These are phyloP conservation scores for Licmophora abbreviata DNA, from an alignment of 108 stramenopile species.

Conservation along the genomic window DNA sequence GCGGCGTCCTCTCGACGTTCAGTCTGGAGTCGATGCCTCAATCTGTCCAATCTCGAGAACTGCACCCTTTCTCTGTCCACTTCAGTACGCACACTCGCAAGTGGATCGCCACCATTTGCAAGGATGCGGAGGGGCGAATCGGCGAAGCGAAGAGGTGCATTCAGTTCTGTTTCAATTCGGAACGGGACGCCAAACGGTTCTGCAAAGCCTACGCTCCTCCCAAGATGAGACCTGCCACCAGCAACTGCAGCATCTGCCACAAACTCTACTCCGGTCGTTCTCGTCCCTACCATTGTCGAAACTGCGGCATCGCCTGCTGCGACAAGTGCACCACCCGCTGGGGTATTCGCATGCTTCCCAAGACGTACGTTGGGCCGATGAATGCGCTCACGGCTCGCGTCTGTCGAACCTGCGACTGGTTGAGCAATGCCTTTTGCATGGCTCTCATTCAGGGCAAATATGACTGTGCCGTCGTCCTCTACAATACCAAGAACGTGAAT, in stretches of 20 bases:
- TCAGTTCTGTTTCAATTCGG: conserved; percentile 26
- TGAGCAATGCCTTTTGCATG: conserved; percentile 59
- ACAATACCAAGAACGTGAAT: conserved; percentile 68
- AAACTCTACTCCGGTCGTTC: conserved; percentile 1
- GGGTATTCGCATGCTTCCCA: conserved; percentile 52
- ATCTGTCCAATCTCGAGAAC: conserved; percentile 14
- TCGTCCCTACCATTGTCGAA: conserved; percentile 30
- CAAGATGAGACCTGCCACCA: conserved; percentile 17
- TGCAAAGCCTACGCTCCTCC: conserved; percentile 42
- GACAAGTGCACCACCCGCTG: conserved; percentile 41
- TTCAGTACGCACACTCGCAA: conserved; percentile 18
- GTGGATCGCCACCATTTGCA: conserved; percentile 24
- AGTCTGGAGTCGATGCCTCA: conserved; percentile 13
- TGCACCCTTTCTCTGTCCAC: conserved; percentile 28
- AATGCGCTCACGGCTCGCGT: conserved; percentile 30
- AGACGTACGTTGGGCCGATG: conserved; percentile 43
- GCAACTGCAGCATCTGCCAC: conserved; percentile 17
- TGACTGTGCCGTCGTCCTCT: conserved; percentile 34
- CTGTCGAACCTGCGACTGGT: conserved; percentile 54
- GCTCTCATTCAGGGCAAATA: conserved; percentile 55
- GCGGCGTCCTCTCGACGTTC: conserved; percentile 20
- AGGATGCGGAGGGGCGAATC: not conserved
- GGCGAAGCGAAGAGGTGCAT: not conserved
- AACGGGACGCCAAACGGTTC: conserved; percentile 30
- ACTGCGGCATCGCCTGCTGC: conserved; percentile 65